Conservation (phyloP, 1,284 basidiomycete species). For the Apiotrichum sp. region DNA sequence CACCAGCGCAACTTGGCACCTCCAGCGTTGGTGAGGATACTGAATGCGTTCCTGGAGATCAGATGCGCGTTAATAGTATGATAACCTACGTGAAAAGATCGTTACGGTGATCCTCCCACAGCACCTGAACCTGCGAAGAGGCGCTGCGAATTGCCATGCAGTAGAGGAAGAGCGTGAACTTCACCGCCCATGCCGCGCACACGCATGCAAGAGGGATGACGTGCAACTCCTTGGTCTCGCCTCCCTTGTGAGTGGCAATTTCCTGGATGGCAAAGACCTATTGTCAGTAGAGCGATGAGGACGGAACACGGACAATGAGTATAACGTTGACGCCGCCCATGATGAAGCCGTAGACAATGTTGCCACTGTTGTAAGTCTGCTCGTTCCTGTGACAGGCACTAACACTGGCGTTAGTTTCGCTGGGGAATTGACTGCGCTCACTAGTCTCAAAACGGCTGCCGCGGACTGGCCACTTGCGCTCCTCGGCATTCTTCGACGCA, state of each 20-base stretch:
- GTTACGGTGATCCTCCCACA: constrained; percentile 94
- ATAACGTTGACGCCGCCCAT: constrained; percentile 42
- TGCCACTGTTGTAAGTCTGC: constrained; percentile 51
- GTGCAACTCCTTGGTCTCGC: constrained; percentile 64
- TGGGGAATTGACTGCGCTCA: constrained; percentile 16
- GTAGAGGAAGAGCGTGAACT: constrained; percentile 79
- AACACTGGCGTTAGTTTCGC: constrained; percentile 14
- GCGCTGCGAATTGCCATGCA: constrained; percentile 69
- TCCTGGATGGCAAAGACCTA: constrained; percentile 69
- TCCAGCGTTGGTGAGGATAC: constrained; percentile 82
- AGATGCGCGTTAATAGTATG: not conserved
- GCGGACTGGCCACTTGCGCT: constrained; percentile 84
- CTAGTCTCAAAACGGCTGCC: constrained; percentile 86
- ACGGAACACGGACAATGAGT: constrained; percentile 26
- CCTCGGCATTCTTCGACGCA: constrained; percentile 65
- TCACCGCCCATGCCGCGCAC: constrained; percentile 70
- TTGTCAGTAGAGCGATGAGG: not conserved
- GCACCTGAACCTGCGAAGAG: constrained; percentile 82
- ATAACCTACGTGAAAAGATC: constrained; percentile 61
- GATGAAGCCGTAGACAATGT: constrained; percentile 71
- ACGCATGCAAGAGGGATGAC: constrained; percentile 78
- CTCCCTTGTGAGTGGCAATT: constrained; percentile 57
- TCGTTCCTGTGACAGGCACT: not conserved
- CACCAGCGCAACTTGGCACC: constrained; percentile 64
- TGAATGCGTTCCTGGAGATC: constrained; percentile 48